Percentiles rank a stretch among this genome's conserved stretches.
These are phyloP conservation scores for Saccharomycopsis javanensis DNA, from an alignment of 805 yeast species.

Conservation along the genomic window DNA sequence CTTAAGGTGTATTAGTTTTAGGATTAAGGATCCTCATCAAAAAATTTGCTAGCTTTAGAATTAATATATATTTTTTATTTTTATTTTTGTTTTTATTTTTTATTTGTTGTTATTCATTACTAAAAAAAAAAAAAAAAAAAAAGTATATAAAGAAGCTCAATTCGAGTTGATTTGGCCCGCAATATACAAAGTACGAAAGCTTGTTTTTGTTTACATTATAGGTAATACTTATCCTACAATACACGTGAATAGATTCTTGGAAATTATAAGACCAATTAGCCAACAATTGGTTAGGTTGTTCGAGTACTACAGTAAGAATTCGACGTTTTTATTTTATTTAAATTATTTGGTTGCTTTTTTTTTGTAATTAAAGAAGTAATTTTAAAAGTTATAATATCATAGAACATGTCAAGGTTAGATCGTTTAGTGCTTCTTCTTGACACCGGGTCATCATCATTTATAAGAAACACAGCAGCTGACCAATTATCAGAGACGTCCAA, in stretches of 20 bases:
- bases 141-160: slow-evolving; percentile 1
- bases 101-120: not conserved
- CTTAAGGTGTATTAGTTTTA: too few species aligned
- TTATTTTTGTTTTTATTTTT: not conserved
- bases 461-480: slow-evolving; percentile 93
- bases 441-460: slow-evolving; percentile 90
- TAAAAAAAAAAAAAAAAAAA: not conserved
- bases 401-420: slow-evolving; percentile 32
- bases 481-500: slow-evolving; percentile 91
- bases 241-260: too few species aligned
- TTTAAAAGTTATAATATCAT: not conserved
- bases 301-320: not conserved
- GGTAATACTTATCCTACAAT: too few species aligned
- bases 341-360: too few species aligned
- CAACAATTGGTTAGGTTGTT: not conserved
- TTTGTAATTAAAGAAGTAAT: too few species aligned
- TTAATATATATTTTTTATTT: too few species aligned
- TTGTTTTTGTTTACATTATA: not conserved
- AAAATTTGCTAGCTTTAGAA: too few species aligned
- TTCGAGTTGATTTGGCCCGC: not conserved
- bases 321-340: not conserved
- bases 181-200: not conserved
- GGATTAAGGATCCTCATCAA: too few species aligned
- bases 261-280: too few species aligned
- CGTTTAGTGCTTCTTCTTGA: slow-evolving; percentile 48